A percentile compares a stretch with the other conserved stretches of the same genome.
Conservation (phyloP, 768 basidiomycete genomes). For the Leccinum broughii region DNA sequence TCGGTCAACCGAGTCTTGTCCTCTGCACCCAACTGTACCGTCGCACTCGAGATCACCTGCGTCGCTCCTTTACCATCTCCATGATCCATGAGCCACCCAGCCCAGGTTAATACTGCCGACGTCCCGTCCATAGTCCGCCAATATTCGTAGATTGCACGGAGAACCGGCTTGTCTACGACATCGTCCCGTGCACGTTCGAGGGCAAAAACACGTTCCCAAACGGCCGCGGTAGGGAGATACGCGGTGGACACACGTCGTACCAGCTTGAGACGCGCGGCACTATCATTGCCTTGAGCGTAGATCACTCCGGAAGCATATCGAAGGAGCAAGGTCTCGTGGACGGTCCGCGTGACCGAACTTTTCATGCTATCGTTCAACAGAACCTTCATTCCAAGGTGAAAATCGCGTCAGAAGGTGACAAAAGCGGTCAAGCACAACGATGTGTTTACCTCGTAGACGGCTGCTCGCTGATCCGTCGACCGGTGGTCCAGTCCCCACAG, state of each 20-base stretch:
- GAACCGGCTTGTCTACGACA: constrained; percentile 19
- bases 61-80: constrained; percentile 44
- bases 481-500: constrained; percentile 48
- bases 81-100: constrained; percentile 44
- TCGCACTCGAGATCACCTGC: constrained; percentile 36
- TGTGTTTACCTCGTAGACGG: constrained; percentile 36
- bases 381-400: constrained; percentile 28
- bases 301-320: constrained; percentile 42
- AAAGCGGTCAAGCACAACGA: neutral
- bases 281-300: constrained; percentile 20
- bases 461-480: constrained; percentile 18
- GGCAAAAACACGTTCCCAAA: constrained; percentile 47
- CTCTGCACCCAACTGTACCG: constrained; percentile 26
- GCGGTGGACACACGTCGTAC: constrained; percentile 43
- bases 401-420: constrained; percentile 2
- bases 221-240: constrained; percentile 43
- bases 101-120: constrained; percentile 46
- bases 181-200: constrained; percentile 25
- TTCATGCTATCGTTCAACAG: constrained; percentile 50
- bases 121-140: constrained; percentile 44
- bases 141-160: constrained; percentile 36
- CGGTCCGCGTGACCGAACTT: constrained; percentile 35
- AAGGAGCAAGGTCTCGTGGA: constrained; percentile 51
- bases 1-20: constrained; percentile 37
- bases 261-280: constrained; percentile 22